phyloP scores from a whole-genome alignment of 352 stramenopile genomes.

The Aphanomyces stellatus region DNA sequence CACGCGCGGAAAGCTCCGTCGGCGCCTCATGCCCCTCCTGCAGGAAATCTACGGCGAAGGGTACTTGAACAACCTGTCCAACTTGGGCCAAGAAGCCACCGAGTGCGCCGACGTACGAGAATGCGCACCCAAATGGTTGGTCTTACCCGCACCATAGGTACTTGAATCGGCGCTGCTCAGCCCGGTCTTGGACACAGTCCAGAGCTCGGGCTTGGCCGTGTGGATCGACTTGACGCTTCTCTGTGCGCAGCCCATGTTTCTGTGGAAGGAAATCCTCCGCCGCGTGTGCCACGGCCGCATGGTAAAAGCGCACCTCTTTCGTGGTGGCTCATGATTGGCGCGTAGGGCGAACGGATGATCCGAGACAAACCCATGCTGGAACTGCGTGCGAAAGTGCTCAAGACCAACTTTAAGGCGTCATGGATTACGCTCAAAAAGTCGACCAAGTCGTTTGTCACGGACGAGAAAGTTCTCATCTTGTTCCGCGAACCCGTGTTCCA shows the following conservation, averaged over 20 bases:
- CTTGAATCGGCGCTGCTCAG: constrained; percentile 44
- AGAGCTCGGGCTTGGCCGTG: constrained; percentile 49
- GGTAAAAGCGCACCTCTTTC: neutral
- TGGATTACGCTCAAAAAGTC: constrained; percentile 82
- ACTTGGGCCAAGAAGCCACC: constrained; percentile 65
- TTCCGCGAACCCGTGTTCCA: constrained; percentile 75
- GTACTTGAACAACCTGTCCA: constrained; percentile 75
- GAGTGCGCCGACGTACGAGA: constrained; percentile 42
- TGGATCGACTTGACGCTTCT: constrained; percentile 60
- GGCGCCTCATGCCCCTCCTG: constrained; percentile 90
- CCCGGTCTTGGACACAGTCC: constrained; percentile 53
- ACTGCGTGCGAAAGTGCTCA: constrained; percentile 55
- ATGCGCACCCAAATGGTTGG: neutral
- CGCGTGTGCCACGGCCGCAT: constrained; percentile 69
- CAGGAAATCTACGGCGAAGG: constrained; percentile 92
- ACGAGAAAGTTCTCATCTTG: constrained; percentile 53
- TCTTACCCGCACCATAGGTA: constrained; percentile 27
- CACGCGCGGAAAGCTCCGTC: constrained; percentile 93
- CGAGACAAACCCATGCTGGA: constrained; percentile 74
- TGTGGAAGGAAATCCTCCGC: constrained; percentile 83
- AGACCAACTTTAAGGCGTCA: constrained; percentile 39
- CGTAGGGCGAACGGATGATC: constrained; percentile 62
- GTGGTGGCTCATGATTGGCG: too few species aligned
- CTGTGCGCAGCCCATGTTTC: constrained; percentile 55
- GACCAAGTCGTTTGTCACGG: constrained; percentile 68